Evolutionary conservation across 2,329 filamentous ascomycete genomes (phyloP).

Genomic region (Alternaria sp.): DNA sequence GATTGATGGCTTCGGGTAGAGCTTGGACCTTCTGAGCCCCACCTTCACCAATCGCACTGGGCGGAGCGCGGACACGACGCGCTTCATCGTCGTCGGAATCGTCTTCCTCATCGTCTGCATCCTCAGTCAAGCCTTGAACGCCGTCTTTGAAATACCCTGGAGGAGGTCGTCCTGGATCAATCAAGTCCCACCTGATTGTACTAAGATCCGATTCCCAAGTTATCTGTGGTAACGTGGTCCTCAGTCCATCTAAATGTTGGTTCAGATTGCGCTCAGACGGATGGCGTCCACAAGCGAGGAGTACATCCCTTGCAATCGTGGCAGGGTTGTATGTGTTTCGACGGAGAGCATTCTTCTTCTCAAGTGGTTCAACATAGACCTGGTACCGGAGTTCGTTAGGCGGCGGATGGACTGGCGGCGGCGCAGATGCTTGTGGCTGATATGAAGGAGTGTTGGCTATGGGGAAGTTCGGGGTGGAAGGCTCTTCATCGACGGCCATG

Average conservation of each 20-base stretch:
- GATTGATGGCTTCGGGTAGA: slow-evolving; percentile 38
- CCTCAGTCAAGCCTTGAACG: slow-evolving; percentile 34
- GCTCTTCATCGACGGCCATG: slow-evolving; percentile 21
- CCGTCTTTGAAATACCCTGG: slow-evolving; percentile 39
- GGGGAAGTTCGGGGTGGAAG: slow-evolving; percentile 30
- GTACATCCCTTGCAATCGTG: slow-evolving; percentile 68
- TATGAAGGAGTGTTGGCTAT: slow-evolving; percentile 18
- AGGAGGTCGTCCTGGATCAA: slow-evolving; percentile 62
- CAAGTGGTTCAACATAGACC: slow-evolving; percentile 54
- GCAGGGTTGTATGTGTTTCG: slow-evolving; percentile 64
- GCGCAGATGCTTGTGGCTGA: slow-evolving; percentile 11
- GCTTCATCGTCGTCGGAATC: slow-evolving; percentile 43
- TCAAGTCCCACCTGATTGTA: slow-evolving; percentile 66
- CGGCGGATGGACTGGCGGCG: slow-evolving; percentile 4
- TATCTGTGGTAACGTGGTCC: slow-evolving; percentile 52
- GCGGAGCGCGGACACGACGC: slow-evolving; percentile 17
- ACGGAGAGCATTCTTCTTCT: slow-evolving; percentile 54
- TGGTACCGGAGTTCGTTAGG: slow-evolving; percentile 25
- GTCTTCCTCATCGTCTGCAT: slow-evolving; percentile 44
- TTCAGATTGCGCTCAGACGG: slow-evolving; percentile 66
- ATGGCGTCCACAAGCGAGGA: slow-evolving; percentile 67
- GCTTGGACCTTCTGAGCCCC: slow-evolving; percentile 35
- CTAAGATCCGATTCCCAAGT: slow-evolving; percentile 59
- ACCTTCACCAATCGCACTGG: slow-evolving; percentile 29
- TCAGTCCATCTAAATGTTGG: slow-evolving; percentile 61